These are phyloP conservation scores for Zoysia matrella DNA, from an alignment of 202 grass and related monocot genomes.

Conservation along the genomic window DNA sequence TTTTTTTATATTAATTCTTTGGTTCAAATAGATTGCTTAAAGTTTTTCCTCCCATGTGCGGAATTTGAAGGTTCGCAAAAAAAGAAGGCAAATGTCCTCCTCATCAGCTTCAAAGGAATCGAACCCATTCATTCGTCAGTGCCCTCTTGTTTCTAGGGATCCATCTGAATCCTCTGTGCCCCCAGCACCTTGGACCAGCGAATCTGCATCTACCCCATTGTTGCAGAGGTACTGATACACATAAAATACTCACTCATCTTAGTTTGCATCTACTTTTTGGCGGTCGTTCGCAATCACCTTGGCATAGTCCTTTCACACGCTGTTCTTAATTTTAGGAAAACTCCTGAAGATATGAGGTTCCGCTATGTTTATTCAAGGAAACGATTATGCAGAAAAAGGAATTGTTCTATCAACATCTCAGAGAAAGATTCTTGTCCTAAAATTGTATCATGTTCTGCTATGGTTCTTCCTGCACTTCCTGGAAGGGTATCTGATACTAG, in stretches of 20 bases:
- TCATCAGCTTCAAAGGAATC: too few relatives aligned
- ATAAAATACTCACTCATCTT: too few relatives aligned
- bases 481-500: conserved; percentile 16
- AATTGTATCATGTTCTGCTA: conserved; percentile 30
- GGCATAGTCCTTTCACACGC: not conserved
- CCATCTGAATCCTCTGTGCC: too few relatives aligned
- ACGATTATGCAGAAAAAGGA: conserved; percentile 64
- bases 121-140: too few relatives aligned
- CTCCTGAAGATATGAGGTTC: conserved; percentile 50
- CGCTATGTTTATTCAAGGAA: conserved; percentile 83
- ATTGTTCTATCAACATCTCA: conserved; percentile 42
- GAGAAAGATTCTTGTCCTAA: conserved; percentile 32
- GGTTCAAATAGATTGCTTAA: conserved; percentile 9
- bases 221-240: conserved; percentile 73
- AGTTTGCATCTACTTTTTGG: conserved; percentile 3
- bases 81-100: too few relatives aligned
- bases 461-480: conserved; percentile 32
- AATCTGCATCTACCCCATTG: conserved; percentile 73
- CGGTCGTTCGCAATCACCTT: not conserved
- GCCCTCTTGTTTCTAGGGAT: too few relatives aligned
- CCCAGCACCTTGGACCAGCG: not conserved
- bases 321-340: not conserved
- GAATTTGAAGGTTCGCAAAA: conserved; percentile 95
- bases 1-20: not conserved
- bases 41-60: conserved; percentile 30